A percentile compares a stretch with the other conserved stretches of the same genome.
Evolutionary conservation across 2,329 filamentous ascomycete species (phyloP).

Genomic region (Colletotrichum lindemuthianum): DNA sequence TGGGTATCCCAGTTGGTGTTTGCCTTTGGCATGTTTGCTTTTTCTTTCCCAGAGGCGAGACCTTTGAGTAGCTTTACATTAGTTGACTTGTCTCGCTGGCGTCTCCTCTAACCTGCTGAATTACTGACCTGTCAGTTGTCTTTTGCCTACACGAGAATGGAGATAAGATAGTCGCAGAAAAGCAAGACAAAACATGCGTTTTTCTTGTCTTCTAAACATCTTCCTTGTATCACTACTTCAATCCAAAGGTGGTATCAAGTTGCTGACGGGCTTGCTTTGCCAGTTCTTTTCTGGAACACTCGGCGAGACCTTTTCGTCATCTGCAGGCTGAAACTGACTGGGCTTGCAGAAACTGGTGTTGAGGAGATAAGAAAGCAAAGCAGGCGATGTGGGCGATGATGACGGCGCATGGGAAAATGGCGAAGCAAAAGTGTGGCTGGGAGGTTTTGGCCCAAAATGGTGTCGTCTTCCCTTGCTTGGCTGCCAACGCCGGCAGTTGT

Average conservation of each 20-base stretch:
- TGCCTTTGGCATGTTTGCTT: slow-evolving; percentile 27
- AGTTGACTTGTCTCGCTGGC: slow-evolving; percentile 22
- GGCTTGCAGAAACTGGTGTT: background rate
- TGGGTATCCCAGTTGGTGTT: background rate
- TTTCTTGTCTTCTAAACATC: slow-evolving; percentile 10
- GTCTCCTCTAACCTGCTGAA: slow-evolving; percentile 24
- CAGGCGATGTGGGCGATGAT: background rate
- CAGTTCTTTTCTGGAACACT: slow-evolving; percentile 15
- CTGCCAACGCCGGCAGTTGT: slow-evolving; percentile 13
- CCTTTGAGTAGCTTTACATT: slow-evolving; percentile 18
- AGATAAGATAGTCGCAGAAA: slow-evolving; percentile 9
- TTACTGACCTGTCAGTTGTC: slow-evolving; percentile 33
- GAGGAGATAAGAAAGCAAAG: slow-evolving; percentile 20
- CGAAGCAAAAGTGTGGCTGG: background rate
- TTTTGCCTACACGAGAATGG: slow-evolving; percentile 23
- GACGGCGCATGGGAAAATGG: background rate
- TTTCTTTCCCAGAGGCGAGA: slow-evolving; percentile 10
- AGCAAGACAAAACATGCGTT: slow-evolving; percentile 13
- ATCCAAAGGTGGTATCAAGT: slow-evolving; percentile 1
- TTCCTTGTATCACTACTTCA: slow-evolving; percentile 23
- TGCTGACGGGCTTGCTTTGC: background rate
- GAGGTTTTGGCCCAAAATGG: slow-evolving; percentile 10
- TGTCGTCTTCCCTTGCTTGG: background rate
- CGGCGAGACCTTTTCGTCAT: slow-evolving; percentile 17
- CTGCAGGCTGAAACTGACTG: slow-evolving; percentile 24